A percentile compares a stretch with the other conserved stretches of the same genome.
These are phyloP conservation scores for Metschnikowia lachancei DNA, from an alignment of 805 yeast species.

Conservation along the genomic window DNA sequence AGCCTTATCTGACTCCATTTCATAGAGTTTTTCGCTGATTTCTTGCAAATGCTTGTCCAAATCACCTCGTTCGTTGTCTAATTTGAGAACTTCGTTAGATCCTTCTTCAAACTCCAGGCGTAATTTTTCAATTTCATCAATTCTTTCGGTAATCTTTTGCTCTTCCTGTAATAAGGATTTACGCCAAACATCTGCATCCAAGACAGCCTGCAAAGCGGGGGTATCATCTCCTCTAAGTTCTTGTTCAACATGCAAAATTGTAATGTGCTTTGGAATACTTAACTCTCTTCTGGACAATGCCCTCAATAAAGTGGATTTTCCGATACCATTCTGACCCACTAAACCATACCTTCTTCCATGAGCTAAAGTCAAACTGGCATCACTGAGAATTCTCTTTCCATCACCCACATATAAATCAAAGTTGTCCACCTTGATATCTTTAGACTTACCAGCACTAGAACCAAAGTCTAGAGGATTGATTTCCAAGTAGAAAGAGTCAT, in stretches of 20 bases:
- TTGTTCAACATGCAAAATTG: conserved; percentile 96
- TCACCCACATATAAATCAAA: conserved; percentile 95
- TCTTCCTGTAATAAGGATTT: conserved; percentile 82
- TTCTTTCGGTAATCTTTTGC: conserved; percentile 64
- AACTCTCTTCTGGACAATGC: conserved; percentile 94
- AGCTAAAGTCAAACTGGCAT: conserved; percentile 81
- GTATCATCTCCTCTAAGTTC: conserved; percentile 94
- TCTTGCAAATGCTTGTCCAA: conserved; percentile 74
- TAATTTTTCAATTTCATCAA: conserved; percentile 69
- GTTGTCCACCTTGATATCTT: conserved; percentile 89
- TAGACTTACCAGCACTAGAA: conserved; percentile 83
- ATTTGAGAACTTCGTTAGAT: conserved; percentile 66
- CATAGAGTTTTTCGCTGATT: conserved; percentile 75
- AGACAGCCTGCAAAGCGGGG: conserved; percentile 87
- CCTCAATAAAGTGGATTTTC: conserved; percentile 89
- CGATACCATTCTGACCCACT: conserved; percentile 99
- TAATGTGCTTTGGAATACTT: conserved; percentile 90
- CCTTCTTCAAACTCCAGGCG: conserved; percentile 68
- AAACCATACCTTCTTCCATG: conserved; percentile 95
- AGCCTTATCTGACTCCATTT: conserved; percentile 97
- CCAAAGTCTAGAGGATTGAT: conserved; percentile 94
- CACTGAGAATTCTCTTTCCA: conserved; percentile 87
- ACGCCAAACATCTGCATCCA: conserved; percentile 99
- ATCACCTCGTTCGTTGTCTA: conserved; percentile 90
- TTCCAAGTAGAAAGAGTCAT: conserved; percentile 91